Evolutionary conservation across 2,329 filamentous ascomycete genomes (phyloP).

Genomic region (Aspergillus fijiensis): DNA sequence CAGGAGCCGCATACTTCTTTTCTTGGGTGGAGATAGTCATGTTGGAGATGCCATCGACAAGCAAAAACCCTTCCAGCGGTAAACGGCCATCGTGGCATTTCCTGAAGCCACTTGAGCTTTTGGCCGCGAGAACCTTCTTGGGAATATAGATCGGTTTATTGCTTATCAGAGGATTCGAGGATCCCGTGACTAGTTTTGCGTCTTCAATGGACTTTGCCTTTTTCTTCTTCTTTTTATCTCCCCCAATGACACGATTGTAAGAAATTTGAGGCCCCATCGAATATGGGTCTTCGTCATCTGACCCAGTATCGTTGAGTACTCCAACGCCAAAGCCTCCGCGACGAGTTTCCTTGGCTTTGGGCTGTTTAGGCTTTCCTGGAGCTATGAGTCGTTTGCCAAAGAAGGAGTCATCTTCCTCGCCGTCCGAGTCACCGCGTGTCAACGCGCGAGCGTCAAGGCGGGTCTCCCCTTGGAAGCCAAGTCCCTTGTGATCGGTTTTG

Average conservation of each 20-base stretch:
- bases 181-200: slow-evolving; percentile 43
- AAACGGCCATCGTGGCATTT: slow-evolving; percentile 82
- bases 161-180: slow-evolving; percentile 63
- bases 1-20: slow-evolving; percentile 46
- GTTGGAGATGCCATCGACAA: slow-evolving; percentile 57
- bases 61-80: slow-evolving; percentile 75
- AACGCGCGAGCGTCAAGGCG: slow-evolving; percentile 28
- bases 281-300: slow-evolving; percentile 93
- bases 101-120: slow-evolving; percentile 52
- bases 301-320: slow-evolving; percentile 86
- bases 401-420: slow-evolving; percentile 36
- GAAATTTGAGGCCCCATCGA: slow-evolving; percentile 87
- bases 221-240: slow-evolving; percentile 76
- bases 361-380: slow-evolving; percentile 37
- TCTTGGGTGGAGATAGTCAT: slow-evolving; percentile 48
- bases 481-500: slow-evolving; percentile 48
- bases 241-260: slow-evolving; percentile 78
- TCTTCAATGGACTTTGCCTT: slow-evolving; percentile 44
- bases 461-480: slow-evolving; percentile 47
- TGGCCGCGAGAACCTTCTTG: slow-evolving; percentile 55
- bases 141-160: slow-evolving; percentile 74
- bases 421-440: slow-evolving; percentile 20
- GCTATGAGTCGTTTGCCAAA: slow-evolving; percentile 35
- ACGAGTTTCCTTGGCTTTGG: slow-evolving; percentile 55
- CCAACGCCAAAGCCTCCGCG: slow-evolving; percentile 80